Conservation (phyloP, 805 yeast species). For the Sungouiella thailandica region DNA sequence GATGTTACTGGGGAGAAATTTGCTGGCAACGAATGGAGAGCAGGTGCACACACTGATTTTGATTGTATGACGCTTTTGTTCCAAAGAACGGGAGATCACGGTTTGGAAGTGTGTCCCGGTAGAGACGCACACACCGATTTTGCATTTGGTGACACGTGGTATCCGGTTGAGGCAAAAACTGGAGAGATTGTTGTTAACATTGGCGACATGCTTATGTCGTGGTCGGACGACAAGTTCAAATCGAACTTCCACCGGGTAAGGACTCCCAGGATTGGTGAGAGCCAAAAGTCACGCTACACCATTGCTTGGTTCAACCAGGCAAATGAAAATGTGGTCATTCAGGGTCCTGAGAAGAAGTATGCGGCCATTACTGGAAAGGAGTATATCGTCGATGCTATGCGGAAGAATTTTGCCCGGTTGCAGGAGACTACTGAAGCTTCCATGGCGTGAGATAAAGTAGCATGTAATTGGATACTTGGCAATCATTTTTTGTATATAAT, state of each 20-base stretch:
- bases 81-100: constrained; percentile 31
- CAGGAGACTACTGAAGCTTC: neutral
- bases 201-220: constrained; percentile 36
- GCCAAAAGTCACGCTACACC: constrained; percentile 24
- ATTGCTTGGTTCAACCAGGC: constrained; percentile 34
- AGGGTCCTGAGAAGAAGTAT: constrained; percentile 13
- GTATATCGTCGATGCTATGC: constrained; percentile 31
- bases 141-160: constrained; percentile 30
- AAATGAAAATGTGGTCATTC: constrained; percentile 19
- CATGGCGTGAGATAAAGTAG: neutral
- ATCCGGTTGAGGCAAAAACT: constrained; percentile 26
- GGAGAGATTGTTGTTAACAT: constrained; percentile 33
- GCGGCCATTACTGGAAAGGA: constrained; percentile 22
- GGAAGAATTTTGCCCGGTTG: constrained; percentile 18
- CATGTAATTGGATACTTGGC: neutral
- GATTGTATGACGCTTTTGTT: constrained; percentile 30
- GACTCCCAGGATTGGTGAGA: constrained; percentile 21
- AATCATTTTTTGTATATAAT: too few relatives aligned
- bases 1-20: constrained; percentile 19
- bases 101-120: constrained; percentile 33
- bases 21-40: constrained; percentile 26
- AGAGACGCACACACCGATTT: constrained; percentile 30
- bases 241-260: constrained; percentile 33
- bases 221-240: constrained; percentile 28
- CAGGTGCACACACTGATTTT: constrained; percentile 35